These are phyloP conservation scores for Globisporangium perplexum DNA, from an alignment of 352 stramenopile species.

Conservation along the genomic window DNA sequence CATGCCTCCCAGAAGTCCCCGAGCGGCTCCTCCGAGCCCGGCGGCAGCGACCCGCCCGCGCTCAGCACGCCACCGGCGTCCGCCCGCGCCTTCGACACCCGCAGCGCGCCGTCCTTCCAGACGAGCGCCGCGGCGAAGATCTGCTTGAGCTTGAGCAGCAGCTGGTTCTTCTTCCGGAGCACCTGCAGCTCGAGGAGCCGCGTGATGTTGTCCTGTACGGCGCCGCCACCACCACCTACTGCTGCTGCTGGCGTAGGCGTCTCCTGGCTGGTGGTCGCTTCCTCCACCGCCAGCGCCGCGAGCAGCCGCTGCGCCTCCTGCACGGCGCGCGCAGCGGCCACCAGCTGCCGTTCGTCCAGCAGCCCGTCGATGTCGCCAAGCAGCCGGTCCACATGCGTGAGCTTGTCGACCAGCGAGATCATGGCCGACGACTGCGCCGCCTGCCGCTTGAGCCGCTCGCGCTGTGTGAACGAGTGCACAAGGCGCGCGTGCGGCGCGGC, in stretches of 20 bases:
- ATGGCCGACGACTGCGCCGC: constrained; percentile 58
- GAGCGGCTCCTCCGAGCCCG: constrained; percentile 13
- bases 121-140: constrained; percentile 33
- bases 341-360: constrained; percentile 37
- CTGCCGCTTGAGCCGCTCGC: constrained; percentile 50
- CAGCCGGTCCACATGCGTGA: constrained; percentile 52
- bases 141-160: constrained; percentile 41
- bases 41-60: neutral
- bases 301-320: constrained; percentile 35
- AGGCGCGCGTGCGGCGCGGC: constrained; percentile 28
- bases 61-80: neutral
- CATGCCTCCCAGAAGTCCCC: constrained; percentile 55
- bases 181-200: constrained; percentile 40
- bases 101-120: constrained; percentile 38
- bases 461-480: constrained; percentile 48
- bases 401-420: constrained; percentile 59
- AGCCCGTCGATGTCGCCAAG: constrained; percentile 40
- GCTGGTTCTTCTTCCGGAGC: constrained; percentile 43
- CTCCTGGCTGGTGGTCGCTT: constrained; percentile 7
- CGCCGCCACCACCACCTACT: neutral
- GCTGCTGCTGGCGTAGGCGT: neutral
- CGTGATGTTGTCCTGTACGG: constrained; percentile 19
- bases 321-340: constrained; percentile 35
- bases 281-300: constrained; percentile 13
- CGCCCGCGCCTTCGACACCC: constrained; percentile 10